phyloP scores from a whole-genome alignment of 2,329 filamentous ascomycete genomes.

The Zarea fungicola region DNA sequence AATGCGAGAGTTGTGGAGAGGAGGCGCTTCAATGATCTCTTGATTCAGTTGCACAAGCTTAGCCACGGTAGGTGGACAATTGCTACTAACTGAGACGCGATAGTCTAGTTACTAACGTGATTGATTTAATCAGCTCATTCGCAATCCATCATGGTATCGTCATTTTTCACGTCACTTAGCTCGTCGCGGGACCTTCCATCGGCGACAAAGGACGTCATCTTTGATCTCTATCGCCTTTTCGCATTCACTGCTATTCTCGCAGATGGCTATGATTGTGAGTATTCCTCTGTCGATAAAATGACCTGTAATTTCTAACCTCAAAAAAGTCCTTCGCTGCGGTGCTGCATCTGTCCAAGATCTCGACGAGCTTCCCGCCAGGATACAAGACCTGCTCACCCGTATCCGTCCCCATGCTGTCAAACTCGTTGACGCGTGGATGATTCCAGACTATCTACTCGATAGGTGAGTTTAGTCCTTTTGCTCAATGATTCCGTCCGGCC shows the following conservation, averaged over 20 bases:
- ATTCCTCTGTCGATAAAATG: background rate
- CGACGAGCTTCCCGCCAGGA: constrained; percentile 3
- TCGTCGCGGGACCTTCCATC: background rate
- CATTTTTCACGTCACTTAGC: background rate
- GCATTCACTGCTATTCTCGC: constrained; percentile 5
- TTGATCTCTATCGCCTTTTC: constrained; percentile 10
- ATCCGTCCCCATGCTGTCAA: constrained; percentile 68
- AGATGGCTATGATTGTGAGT: constrained; percentile 10
- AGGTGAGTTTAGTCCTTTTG: constrained; percentile 26
- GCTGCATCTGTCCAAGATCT: constrained; percentile 3
- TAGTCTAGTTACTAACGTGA: background rate
- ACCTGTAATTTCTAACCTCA: background rate
- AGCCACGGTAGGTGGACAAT: constrained; percentile 3
- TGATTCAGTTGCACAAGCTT: constrained; percentile 9
- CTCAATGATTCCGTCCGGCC: background rate
- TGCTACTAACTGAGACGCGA: no score
- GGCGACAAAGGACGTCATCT: constrained; percentile 2
- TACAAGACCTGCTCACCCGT: constrained; percentile 46
- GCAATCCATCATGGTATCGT: constrained; percentile 8
- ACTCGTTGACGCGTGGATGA: constrained; percentile 69
- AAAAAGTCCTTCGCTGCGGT: constrained; percentile 7
- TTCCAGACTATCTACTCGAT: constrained; percentile 74
- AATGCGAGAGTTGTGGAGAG: constrained; percentile 1
- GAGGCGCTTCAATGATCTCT: background rate
- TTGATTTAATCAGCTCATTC: constrained; percentile 4